These are phyloP conservation scores for Cafeteria roenbergensis DNA, from an alignment of 108 stramenopile species.

Conservation along the genomic window DNA sequence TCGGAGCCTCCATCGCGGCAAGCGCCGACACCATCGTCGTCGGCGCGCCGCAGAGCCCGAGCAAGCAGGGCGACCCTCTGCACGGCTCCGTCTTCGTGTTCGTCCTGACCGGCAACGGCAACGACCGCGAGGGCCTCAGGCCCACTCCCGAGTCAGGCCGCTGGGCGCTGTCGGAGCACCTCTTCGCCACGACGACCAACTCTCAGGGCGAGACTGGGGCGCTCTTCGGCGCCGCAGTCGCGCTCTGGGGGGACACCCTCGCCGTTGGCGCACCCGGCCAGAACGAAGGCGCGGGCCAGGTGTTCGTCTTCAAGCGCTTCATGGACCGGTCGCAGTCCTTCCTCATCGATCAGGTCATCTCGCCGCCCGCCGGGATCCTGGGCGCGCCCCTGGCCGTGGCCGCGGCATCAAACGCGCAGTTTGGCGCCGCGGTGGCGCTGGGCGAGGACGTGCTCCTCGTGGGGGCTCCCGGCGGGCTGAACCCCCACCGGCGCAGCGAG, in stretches of 20 bases:
- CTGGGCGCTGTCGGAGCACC: slow-evolving; percentile 9
- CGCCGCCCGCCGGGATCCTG: background rate
- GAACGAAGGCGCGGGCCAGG: slow-evolving; percentile 25
- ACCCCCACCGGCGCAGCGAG: background rate
- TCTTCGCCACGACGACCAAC: background rate
- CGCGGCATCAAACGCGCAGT: background rate
- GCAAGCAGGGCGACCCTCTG: too few relatives aligned
- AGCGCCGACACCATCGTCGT: slow-evolving; percentile 5
- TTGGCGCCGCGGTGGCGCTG: slow-evolving; percentile 6
- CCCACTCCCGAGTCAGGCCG: background rate
- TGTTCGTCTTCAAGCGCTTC: slow-evolving; percentile 4
- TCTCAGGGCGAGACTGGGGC: background rate
- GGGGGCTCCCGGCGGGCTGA: background rate
- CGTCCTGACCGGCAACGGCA: too few relatives aligned
- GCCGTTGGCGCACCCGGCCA: slow-evolving; percentile 37
- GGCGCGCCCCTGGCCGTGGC: too few relatives aligned
- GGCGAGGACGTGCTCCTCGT: background rate
- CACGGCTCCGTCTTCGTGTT: slow-evolving; percentile 8
- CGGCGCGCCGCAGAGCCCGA: too few relatives aligned
- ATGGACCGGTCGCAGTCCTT: background rate
- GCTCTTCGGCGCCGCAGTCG: slow-evolving; percentile 46
- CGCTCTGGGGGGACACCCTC: slow-evolving; percentile 30
- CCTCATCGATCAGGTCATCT: slow-evolving; percentile 4
- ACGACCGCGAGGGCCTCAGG: background rate
- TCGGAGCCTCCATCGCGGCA: slow-evolving; percentile 3